Base-by-base conservation (phyloP, 2,329 filamentous ascomycete genomes). In the Paracorniculantispora psalliotae region DNA sequence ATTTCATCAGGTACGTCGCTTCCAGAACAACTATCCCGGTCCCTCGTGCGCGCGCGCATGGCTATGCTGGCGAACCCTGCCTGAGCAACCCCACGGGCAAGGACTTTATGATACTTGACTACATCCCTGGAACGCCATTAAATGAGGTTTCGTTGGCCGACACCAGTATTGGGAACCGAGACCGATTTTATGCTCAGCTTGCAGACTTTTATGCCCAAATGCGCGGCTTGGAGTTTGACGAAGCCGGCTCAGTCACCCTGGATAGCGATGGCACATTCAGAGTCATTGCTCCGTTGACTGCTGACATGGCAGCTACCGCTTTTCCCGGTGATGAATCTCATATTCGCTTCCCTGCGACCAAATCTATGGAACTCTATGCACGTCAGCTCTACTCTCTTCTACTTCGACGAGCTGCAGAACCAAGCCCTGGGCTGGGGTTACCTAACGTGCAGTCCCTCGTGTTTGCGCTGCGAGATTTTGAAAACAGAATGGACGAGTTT, bases 381-480 rank as follows among this genome's bases (percentile, higher is more conserved):
- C 13, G 39, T 26, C 56, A 58, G 17, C 47, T 51, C 2, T 52
- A 44, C 19, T 25, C 48, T 2, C 26, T 51, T 6, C 12, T 51
- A 7, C 26, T 51, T 28, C n/a, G 26, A 2, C 39, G 56, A 19
- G 41, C 37, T 1, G 48, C 56, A 10, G 56, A 52, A 2, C 47
- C 56, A 3, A 21, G 37, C 2, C 26, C 39, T 58, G 47, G 47
- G 23, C 12, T 19, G 33, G 4, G 15, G 21, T 1, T n/a, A n/a
- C n/a, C n/a, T n/a, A 39, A 58, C 17, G 56, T 47, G 26, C 47
- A 52, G 39, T 52, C 35, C 17, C 35, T 51, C 13, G 56, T 58
- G 8, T 58, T 58, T 47, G 47, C 56, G 21, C 28, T 58, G 15
- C 47, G 52, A 21, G 56, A 58, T 17, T 52, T 58, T 17, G 21